Base-by-base conservation (phyloP, 2,329 filamentous ascomycete genomes). In the Alternaria burnsii region DNA sequence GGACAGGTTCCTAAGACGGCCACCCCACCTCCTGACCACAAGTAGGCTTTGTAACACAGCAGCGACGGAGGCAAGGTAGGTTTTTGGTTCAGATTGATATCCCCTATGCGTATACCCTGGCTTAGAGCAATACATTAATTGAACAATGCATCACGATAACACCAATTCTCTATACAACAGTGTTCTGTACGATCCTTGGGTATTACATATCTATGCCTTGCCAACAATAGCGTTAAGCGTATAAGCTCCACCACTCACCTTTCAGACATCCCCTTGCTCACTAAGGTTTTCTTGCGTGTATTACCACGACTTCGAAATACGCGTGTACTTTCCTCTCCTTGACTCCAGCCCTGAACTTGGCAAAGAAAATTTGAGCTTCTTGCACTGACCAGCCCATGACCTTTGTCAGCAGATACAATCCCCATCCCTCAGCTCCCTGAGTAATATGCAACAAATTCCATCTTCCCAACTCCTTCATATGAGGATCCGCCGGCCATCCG, bases 361-460 rank as follows among this genome's bases (percentile, higher is more conserved):
- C 72, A 58, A 78, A 70, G 53, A 84, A 80, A 4, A 82, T 69
- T 57, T 82, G 78, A 3, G 83, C 80, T 64, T 83, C 81, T 32
- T 80, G 76, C 26, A 78, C 71, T 46, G 66, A 76, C 81, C 71
- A 74, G 0, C 66, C 64, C 75, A 74, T 72, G 36, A 74, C 68
- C 18, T 68, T 61, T 4, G 70, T 73, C 63, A 70, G 47, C 56
- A 76, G 47, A 58, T 73, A 67, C 55, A 76, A 44, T 42, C 69
- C 66, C 74, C 69, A 70, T 22, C 76, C 68, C 61, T 73, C 70
- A 1, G 71, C 68, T 14, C 71, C 68, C 47, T 73, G 63, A n/a
- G 62, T 66, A 30, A 71, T 73, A 34, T 72, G 71, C 59, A 74
- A 38, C 46, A 72, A 58, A 50, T 78, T 76, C 72, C 72, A 76